These are phyloP conservation scores for Suillus variegatus DNA, from an alignment of 768 basidiomycete species.

Conservation along the genomic window DNA sequence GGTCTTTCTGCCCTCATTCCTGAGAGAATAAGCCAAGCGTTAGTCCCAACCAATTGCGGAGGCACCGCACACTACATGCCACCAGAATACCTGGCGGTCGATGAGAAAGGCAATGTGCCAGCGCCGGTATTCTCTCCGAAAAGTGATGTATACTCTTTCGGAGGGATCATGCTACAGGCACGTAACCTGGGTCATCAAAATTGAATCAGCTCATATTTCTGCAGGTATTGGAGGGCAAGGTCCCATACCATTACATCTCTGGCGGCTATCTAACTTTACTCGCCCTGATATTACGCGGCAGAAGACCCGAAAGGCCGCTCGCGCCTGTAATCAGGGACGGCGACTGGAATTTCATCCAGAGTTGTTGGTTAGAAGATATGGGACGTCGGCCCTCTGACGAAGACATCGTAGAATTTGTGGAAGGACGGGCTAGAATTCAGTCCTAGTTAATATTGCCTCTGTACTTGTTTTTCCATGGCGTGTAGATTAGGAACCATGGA, in stretches of 20 bases:
- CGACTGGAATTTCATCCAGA: constrained; percentile 25
- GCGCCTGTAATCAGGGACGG: constrained; percentile 14
- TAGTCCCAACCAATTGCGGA: not conserved
- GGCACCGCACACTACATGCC: constrained; percentile 23
- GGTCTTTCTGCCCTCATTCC: constrained; percentile 7
- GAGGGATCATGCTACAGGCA: constrained; percentile 31
- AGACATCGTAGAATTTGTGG: constrained; percentile 26
- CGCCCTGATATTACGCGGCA: constrained; percentile 4
- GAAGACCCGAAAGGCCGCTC: constrained; percentile 17
- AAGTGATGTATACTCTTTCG: constrained; percentile 13
- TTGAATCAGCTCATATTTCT: not conserved
- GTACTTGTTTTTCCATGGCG: not conserved
- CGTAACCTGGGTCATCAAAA: not conserved
- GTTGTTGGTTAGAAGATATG: constrained; percentile 30
- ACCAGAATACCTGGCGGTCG: not conserved
- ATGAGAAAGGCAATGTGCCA: not conserved
- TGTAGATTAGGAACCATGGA: not conserved
- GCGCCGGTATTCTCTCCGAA: not conserved
- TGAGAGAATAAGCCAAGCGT: constrained; percentile 10
- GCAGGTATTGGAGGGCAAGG: not conserved
- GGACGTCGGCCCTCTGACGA: constrained; percentile 32
- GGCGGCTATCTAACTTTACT: no score
- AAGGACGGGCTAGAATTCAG: not conserved
- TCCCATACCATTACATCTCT: constrained; percentile 2
- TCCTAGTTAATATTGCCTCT: not conserved